Conservation (phyloP, 192 early-diverging fungal genomes). For the Entomortierella chlamydospora region DNA sequence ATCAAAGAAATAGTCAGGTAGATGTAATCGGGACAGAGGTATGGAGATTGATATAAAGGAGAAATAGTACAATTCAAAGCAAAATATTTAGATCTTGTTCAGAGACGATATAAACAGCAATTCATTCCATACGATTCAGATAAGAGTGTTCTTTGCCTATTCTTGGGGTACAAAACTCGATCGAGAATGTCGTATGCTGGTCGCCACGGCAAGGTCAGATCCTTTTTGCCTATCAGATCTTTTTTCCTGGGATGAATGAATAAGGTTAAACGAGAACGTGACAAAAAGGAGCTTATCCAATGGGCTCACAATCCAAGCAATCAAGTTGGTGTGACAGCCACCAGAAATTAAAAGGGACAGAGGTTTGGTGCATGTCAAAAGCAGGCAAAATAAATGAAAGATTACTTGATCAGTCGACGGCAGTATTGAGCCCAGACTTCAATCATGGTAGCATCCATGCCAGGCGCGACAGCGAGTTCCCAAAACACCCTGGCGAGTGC, state of each 20-base stretch:
- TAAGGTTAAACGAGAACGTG: too few relatives aligned
- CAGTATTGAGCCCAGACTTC: constrained; percentile 69
- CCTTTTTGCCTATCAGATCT: constrained; percentile 68
- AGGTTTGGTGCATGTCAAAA: too few relatives aligned
- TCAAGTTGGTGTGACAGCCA: too few relatives aligned
- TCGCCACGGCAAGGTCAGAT: constrained; percentile 80
- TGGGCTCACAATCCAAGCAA: too few relatives aligned
- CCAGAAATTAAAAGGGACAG: too few relatives aligned
- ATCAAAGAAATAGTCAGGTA: constrained; percentile 1
- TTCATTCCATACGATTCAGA: constrained; percentile 61
- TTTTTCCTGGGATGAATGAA: constrained; percentile 68
- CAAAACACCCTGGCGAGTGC: constrained; percentile 70
- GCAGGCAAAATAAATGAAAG: constrained; percentile 7
- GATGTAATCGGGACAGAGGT: not conserved
- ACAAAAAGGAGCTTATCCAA: too few relatives aligned
- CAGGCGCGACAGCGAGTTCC: constrained; percentile 70
- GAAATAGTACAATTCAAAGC: constrained; percentile 9
- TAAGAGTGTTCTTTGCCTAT: constrained; percentile 71
- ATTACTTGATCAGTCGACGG: constrained; percentile 77
- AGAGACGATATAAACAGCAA: not conserved
- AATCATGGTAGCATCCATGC: constrained; percentile 76
- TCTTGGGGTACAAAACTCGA: constrained; percentile 70
- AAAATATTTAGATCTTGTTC: constrained; percentile 11
- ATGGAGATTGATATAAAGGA: not conserved
- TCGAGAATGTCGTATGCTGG: constrained; percentile 75